A percentile compares a stretch with the other conserved stretches of the same genome.
phyloP scores from a whole-genome alignment of 352 stramenopile species.

The Pythium pyrilobum region DNA sequence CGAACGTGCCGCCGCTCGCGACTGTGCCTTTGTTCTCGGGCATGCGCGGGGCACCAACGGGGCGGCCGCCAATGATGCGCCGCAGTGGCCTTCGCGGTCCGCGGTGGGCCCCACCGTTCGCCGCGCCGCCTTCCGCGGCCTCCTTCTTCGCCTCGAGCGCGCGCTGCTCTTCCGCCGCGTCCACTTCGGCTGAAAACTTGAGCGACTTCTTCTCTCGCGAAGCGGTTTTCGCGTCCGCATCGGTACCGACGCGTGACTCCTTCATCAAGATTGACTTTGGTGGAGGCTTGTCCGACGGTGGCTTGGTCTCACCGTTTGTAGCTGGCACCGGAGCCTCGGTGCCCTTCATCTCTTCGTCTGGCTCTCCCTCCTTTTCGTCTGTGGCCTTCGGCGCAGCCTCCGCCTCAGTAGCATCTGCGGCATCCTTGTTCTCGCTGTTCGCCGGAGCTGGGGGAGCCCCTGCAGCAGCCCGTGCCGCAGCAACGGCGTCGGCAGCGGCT shows the following conservation, averaged over 20 bases:
- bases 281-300: neutral
- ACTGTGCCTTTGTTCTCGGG: conserved; percentile 60
- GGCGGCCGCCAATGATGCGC: conserved; percentile 18
- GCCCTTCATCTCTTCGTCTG: neutral
- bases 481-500: neutral
- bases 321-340: neutral
- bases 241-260: conserved; percentile 8
- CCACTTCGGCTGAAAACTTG: conserved; percentile 42
- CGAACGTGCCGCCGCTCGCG: conserved; percentile 73
- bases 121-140: neutral
- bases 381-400: too few species aligned
- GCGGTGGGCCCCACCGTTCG: neutral
- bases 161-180: conserved; percentile 10
- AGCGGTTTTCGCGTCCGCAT: conserved; percentile 1
- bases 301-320: neutral
- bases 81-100: conserved; percentile 24
- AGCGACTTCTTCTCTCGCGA: conserved; percentile 45
- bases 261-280: conserved; percentile 16
- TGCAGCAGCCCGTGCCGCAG: conserved; percentile 6
- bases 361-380: neutral
- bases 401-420: too few species aligned
- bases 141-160: neutral
- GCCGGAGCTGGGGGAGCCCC: too few species aligned
- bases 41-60: conserved; percentile 17
- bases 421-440: too few species aligned